Evolutionary conservation across 441 rosid genomes (phyloP).

Genomic region (Syzygium malaccense): DNA sequence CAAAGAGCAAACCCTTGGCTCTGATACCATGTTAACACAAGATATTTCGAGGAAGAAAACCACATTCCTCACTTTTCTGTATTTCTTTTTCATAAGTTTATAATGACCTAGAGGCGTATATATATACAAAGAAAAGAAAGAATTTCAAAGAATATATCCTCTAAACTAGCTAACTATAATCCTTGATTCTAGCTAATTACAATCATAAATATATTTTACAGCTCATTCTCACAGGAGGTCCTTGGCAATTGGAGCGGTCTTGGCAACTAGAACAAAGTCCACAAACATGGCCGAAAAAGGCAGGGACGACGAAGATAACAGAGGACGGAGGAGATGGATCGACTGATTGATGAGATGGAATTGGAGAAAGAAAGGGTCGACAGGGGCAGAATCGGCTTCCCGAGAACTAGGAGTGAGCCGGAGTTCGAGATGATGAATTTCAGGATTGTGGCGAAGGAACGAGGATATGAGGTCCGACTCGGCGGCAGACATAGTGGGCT

Average conservation of each 20-base stretch:
- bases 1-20: too few relatives aligned
- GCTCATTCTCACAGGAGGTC: too few relatives aligned
- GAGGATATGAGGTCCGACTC: constrained; percentile 18
- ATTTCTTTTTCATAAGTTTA: too few relatives aligned
- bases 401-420: constrained; percentile 12
- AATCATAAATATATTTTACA: too few relatives aligned
- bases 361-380: constrained; percentile 22
- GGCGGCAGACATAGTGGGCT: constrained; percentile 21
- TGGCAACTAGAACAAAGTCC: constrained; percentile 15
- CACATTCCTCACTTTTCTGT: too few relatives aligned
- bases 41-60: too few relatives aligned
- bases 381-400: not conserved
- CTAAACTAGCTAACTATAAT: too few relatives aligned
- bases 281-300: constrained; percentile 17
- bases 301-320: constrained; percentile 15
- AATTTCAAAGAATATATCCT: too few relatives aligned
- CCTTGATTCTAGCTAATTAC: too few relatives aligned
- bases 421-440: constrained; percentile 12
- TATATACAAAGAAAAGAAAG: too few relatives aligned
- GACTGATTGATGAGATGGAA: constrained; percentile 22
- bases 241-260: constrained; percentile 12
- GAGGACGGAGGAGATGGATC: constrained; percentile 13
- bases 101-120: too few relatives aligned
- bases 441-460: constrained; percentile 22
- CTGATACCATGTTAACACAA: too few relatives aligned